A percentile compares a stretch with the other conserved stretches of the same genome.
Conservation (phyloP, 2,329 filamentous ascomycete species). For the Waltergamsia citrina region DNA sequence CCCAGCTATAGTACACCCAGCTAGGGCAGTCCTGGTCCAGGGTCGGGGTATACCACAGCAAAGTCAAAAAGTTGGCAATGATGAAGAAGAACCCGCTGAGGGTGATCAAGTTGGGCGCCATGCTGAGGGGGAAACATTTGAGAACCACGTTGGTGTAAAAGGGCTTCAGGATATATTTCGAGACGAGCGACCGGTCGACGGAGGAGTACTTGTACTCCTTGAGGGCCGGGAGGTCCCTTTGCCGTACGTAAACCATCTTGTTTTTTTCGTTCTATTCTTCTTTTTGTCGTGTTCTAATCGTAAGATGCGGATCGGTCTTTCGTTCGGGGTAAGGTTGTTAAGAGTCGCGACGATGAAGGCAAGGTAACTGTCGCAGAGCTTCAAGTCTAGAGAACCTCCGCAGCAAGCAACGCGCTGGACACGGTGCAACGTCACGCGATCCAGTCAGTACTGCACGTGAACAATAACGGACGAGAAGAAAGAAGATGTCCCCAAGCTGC, state of each 20-base stretch:
- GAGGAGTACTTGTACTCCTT: slow-evolving; percentile 92
- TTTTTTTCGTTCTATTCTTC: background rate
- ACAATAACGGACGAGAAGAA: too few relatives aligned
- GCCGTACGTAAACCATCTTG: slow-evolving; percentile 89
- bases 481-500: too few relatives aligned
- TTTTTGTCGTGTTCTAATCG: background rate
- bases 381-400: too few relatives aligned
- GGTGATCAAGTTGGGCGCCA: slow-evolving; percentile 87
- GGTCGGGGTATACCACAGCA: slow-evolving; percentile 93
- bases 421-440: too few relatives aligned
- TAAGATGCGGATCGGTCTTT: too few relatives aligned
- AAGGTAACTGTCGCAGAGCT: too few relatives aligned
- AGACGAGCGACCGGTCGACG: slow-evolving; percentile 83
- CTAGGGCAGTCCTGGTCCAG: slow-evolving; percentile 86
- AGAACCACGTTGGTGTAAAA: slow-evolving; percentile 96
- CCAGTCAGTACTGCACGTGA: too few relatives aligned
- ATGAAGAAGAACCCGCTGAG: slow-evolving; percentile 86
- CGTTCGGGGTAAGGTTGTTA: too few relatives aligned
- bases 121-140: slow-evolving; percentile 86
- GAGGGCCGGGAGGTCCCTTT: slow-evolving; percentile 79
- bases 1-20: slow-evolving; percentile 95
- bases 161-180: slow-evolving; percentile 90
- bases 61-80: slow-evolving; percentile 76
- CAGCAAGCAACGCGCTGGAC: too few relatives aligned
- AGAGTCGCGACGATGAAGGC: too few relatives aligned